Evolutionary conservation across 768 basidiomycete species (phyloP), one percentile per base, ranked within the genome.

Genomic region (Hemileccinum impolitum): DNA sequence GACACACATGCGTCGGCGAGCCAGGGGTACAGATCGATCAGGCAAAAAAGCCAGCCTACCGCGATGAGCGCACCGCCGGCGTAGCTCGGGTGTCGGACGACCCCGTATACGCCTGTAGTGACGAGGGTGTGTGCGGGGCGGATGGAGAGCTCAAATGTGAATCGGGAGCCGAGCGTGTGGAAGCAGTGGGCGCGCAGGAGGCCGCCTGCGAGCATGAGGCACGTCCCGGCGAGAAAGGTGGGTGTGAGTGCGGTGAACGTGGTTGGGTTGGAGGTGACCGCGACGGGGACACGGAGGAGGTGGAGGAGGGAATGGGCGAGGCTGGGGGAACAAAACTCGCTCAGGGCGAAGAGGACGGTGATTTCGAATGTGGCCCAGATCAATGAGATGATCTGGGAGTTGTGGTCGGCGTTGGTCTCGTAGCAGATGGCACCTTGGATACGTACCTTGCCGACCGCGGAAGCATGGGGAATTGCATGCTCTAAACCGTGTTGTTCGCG

Each of bases 71-170:
- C 8, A 3, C 12, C 0, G 4, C 48, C 67, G 1, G 54, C 55
- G 38, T 70, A 70, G 17, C 60, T 61, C 7, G 69, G 69, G 50
- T 70, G 67, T 2, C 69, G 60, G 4, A 70, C 60, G 44, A 60
- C 12, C 9, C 52, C 6, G 50, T 70, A 69, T 14, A 47, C 53
- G 1, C 64, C 66, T 0, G 42, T 7, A 4, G 62, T 68, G 31
- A 69, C 51, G 46, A 70, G 60, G 32, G 39, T 21, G 18, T 60
- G 64, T 1, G 47, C 11, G 9, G 46, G 49, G 6, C 48, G 56
- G 39, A 66, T 52, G 31, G 52, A 47, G n/a, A 67, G 54, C 4
- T 66, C 57, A 18, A 62, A 64, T 1, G 62, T 67, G 35, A 66
- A 68, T 31, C n/a, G 30, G 0, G 25, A 1, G 9, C 67, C 67